A percentile compares a stretch with the other conserved stretches of the same genome.
These are phyloP conservation scores for Kazachstania viticola DNA, from an alignment of 805 yeast species.

Conservation along the genomic window DNA sequence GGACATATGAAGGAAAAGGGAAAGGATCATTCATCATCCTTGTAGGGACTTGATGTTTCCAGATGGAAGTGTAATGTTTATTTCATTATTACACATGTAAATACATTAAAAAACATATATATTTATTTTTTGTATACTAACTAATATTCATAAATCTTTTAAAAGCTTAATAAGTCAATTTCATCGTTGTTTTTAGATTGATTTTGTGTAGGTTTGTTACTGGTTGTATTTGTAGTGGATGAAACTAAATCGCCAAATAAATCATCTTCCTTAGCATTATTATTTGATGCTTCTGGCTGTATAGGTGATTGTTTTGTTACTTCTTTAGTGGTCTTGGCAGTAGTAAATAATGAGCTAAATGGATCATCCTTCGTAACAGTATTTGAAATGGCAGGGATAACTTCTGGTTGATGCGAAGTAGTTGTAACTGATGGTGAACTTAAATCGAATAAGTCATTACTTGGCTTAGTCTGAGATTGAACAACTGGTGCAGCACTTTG, in stretches of 20 bases:
- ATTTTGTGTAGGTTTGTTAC: not conserved
- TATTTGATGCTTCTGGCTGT: not conserved
- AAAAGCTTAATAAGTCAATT: slow-evolving; percentile 24
- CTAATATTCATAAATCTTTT: slow-evolving; percentile 1
- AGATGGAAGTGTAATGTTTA: too few relatives aligned
- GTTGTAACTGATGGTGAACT: slow-evolving; percentile 12
- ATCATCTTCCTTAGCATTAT: slow-evolving; percentile 21
- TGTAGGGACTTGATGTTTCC: too few relatives aligned
- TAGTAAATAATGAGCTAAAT: slow-evolving; percentile 50
- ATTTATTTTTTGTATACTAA: not conserved
- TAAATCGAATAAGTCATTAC: slow-evolving; percentile 25
- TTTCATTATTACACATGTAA: too few relatives aligned
- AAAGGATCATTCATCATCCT: too few relatives aligned
- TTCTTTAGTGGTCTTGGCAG: slow-evolving; percentile 3
- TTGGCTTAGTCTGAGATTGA: slow-evolving; percentile 12
- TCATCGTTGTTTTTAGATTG: slow-evolving; percentile 12
- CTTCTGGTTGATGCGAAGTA: slow-evolving; percentile 3
- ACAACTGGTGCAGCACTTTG: slow-evolving; percentile 41
- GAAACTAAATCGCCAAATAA: slow-evolving; percentile 26
- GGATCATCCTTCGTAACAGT: slow-evolving; percentile 44
- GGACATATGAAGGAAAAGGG: too few relatives aligned
- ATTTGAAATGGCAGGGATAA: slow-evolving; percentile 27
- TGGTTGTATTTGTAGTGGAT: slow-evolving; percentile 3
- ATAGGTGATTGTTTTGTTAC: not conserved
- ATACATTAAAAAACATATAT: not conserved